Evolutionary conservation across 495 filamentous ascomycete genomes (phyloP), one percentile per base, ranked within the genome.

Genomic region (Aspergillus wentii): DNA sequence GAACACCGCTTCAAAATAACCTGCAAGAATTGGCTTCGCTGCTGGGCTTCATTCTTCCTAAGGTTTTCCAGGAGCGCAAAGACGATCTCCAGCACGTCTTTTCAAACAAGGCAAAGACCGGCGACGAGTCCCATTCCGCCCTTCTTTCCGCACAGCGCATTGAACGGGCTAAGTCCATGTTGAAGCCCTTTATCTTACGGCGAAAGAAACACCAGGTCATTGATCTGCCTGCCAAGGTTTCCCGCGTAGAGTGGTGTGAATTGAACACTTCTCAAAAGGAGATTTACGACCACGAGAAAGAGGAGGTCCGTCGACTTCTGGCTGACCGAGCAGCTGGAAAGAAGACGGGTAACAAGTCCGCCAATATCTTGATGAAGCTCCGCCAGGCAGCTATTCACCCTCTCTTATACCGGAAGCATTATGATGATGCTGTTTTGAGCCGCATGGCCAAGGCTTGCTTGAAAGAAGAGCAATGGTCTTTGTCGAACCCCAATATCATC

Each of bases 161-260:
- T 33, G 74, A 76, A 15, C 75, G 88, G 21, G 92, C 92, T 0
- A 82, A 87, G 30, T 85, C 88, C 0, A 96, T 98, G 73, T 80
- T 98, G 58, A 86, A 91, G 23, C 92, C 92, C 0, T 98, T 97
- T 55, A 85, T 98, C 17, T 66, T 98, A 0, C 88, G 94, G 25
- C 75, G 92, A 4, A 90, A 92, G 66, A 98, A 98, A 64, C 81
- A 86, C 30, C 89, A 96, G 47, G 94, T 97, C n/a, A 72, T 96
- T 8, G 80, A 92, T 44, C 67, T 98, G 15, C 89, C 92, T 0
- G 66, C 71, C n/a, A 98, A 98, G 66, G 82, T 72, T 11, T 74
- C 76, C 20, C 74, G 77, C 8, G 78, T 97, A 2, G 80, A 88
- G 43, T 82, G 82, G 49, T 95, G 89, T 52, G 71, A 82, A 17